phyloP scores from a whole-genome alignment of 768 basidiomycete genomes.

The Lyophyllum shimeji region DNA sequence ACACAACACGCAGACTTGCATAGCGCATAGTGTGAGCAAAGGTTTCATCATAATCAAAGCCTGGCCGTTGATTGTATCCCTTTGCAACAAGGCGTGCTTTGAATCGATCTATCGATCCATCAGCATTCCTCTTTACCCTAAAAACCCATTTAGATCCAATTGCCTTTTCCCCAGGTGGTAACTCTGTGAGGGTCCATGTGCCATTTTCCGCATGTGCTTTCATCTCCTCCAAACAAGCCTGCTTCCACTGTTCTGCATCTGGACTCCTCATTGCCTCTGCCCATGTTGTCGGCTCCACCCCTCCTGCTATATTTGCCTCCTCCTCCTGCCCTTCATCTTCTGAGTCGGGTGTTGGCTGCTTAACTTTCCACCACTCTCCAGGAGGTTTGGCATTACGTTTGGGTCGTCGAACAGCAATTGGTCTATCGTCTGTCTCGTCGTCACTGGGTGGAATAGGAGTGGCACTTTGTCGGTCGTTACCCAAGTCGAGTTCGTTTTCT shows the following conservation, averaged over 20 bases:
- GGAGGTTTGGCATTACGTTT: too few relatives aligned
- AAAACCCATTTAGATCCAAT: constrained; percentile 41
- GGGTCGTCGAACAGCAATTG: too few relatives aligned
- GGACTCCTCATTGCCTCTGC: constrained; percentile 19
- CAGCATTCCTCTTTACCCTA: constrained; percentile 37
- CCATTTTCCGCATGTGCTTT: constrained; percentile 22
- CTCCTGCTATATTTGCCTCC: background rate
- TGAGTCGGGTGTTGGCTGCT: background rate
- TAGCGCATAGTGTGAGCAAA: constrained; percentile 28
- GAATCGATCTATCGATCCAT: constrained; percentile 37
- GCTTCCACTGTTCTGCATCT: constrained; percentile 22
- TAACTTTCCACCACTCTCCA: too few relatives aligned
- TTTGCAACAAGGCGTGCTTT: constrained; percentile 44
- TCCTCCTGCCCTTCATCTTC: background rate
- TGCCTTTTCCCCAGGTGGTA: constrained; percentile 29
- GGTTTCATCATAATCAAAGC: constrained; percentile 38
- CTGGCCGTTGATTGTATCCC: constrained; percentile 35
- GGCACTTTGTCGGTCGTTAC: too few relatives aligned
- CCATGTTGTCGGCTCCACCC: constrained; percentile 5
- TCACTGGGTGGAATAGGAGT: too few relatives aligned
- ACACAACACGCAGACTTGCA: constrained; percentile 16
- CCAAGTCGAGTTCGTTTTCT: too few relatives aligned
- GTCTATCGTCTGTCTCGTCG: too few relatives aligned
- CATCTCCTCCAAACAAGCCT: constrained; percentile 29
- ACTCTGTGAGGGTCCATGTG: constrained; percentile 34